Conservation (phyloP, 306 rosid species). For the Herpetospermum pedunculosum region DNA sequence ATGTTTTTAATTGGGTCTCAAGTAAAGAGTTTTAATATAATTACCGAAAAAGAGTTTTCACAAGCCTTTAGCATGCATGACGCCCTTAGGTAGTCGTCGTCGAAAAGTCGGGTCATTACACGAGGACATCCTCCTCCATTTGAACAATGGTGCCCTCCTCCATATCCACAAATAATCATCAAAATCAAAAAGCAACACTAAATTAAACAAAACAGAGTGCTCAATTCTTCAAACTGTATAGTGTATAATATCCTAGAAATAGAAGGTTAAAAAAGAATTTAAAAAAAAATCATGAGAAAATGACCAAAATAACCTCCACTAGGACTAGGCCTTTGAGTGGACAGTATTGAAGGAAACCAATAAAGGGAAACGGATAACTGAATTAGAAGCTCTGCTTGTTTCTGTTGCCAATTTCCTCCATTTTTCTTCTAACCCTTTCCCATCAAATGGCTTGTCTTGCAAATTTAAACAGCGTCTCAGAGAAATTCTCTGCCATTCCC, state of each 20-base stretch:
- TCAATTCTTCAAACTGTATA: no score
- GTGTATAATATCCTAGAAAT: background rate
- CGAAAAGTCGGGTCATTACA: no score
- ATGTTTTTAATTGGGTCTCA: no score
- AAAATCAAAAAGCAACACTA: no score
- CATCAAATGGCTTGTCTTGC: conserved; percentile 47
- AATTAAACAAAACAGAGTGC: no score
- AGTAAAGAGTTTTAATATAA: no score
- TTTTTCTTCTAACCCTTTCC: conserved; percentile 12
- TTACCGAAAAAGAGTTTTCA: no score
- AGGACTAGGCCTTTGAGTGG: conserved; percentile 50
- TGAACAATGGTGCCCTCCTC: no score
- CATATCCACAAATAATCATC: no score
- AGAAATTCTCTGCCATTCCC: conserved; percentile 30
- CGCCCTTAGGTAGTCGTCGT: no score
- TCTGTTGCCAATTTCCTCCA: conserved; percentile 4
- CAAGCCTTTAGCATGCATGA: no score
- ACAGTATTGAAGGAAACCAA: conserved; percentile 21
- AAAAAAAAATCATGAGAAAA: background rate
- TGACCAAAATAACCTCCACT: conserved; percentile 24
- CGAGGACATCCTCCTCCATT: no score
- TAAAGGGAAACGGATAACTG: conserved; percentile 28
- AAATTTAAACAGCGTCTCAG: conserved; percentile 53
- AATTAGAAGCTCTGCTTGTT: background rate
- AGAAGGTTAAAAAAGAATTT: background rate